Conservation (phyloP, 2,329 filamentous ascomycete genomes). For the Pseudogymnoascus sp. region DNA sequence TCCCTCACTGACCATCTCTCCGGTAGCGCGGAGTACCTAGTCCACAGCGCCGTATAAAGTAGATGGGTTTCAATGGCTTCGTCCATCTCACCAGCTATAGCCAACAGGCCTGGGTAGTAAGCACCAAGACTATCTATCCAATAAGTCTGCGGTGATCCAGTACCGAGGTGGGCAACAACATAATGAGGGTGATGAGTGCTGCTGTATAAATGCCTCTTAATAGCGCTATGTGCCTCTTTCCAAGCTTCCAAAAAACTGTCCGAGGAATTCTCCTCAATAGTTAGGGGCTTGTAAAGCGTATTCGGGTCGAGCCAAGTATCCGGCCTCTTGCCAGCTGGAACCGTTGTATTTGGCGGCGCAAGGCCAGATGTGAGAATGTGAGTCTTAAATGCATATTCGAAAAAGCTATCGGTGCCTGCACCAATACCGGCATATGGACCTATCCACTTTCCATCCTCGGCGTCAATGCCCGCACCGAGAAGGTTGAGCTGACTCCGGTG, state of each 20-base stretch:
- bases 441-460: constrained; percentile 84
- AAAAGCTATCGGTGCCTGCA: constrained; percentile 95
- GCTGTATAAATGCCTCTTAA: constrained; percentile 87
- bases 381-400: constrained; percentile 94
- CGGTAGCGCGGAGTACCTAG: constrained; percentile 84
- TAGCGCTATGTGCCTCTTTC: constrained; percentile 77
- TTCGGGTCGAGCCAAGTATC: constrained; percentile 56
- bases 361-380: constrained; percentile 82
- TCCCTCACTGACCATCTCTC: constrained; percentile 89
- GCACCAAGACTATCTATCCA: constrained; percentile 97
- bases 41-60: constrained; percentile 90
- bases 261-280: constrained; percentile 60
- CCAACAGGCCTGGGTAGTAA: constrained; percentile 85
- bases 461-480: constrained; percentile 86
- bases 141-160: constrained; percentile 78
- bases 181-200: constrained; percentile 84
- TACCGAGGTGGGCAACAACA: constrained; percentile 80
- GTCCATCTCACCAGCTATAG: constrained; percentile 79
- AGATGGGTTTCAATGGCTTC: constrained; percentile 87
- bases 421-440: constrained; percentile 88
- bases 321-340: constrained; percentile 19
- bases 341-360: constrained; percentile 44
- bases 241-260: constrained; percentile 76
- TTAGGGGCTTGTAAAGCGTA: constrained; percentile 50
- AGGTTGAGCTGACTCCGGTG: constrained; percentile 77